Evolutionary conservation across 192 early-diverging fungal species (phyloP), one percentile per base, ranked within the genome.

Genomic region (Mortierella alpina): DNA sequence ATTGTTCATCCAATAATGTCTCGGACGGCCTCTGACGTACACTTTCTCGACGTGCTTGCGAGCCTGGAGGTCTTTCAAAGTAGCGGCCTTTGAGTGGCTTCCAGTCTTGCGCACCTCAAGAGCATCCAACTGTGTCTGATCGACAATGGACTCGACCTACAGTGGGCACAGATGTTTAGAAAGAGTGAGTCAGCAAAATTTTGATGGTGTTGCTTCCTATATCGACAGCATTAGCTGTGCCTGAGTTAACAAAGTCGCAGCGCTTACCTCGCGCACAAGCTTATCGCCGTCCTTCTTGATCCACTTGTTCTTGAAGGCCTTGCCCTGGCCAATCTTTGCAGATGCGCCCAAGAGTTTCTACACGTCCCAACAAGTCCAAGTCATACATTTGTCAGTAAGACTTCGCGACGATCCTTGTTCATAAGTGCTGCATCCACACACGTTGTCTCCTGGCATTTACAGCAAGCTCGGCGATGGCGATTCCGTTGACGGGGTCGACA

Each of bases 241-340:
- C 31, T 3, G 3, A 31, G 31, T 31, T 3, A 31, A 31, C 1
- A 31, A 31, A 31, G 31, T 31, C 31, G 31, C 31, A 2, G 31
- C 31, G 31, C 52, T 23, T 73, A 85, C 84, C 59, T 89, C 68
- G 54, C 96, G 91, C 41, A 95, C 87, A 31, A 98, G 85, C 54
- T 88, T 90, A 49, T 86, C 87, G 46, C 85, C 88, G 54, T 85
- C 88, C 84, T 98, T 98, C 63, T 90, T 91, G 84, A 99, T 92
- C 98, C 98, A 99, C 87, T 97, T 99, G 89, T 97, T 96, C 83
- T 96, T 95, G 85, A 99, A 93, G 22, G 96, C 96, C 80, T 93
- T 93, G 59, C 96, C 96, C 84, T 96, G 95, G 41, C 97, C 98
- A 80, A 98, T 93, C 80, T 92, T 95, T 75, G 94, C 95, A 45